Base-by-base conservation (phyloP, 352 stramenopile genomes). In the Globisporangium mamillatum region DNA sequence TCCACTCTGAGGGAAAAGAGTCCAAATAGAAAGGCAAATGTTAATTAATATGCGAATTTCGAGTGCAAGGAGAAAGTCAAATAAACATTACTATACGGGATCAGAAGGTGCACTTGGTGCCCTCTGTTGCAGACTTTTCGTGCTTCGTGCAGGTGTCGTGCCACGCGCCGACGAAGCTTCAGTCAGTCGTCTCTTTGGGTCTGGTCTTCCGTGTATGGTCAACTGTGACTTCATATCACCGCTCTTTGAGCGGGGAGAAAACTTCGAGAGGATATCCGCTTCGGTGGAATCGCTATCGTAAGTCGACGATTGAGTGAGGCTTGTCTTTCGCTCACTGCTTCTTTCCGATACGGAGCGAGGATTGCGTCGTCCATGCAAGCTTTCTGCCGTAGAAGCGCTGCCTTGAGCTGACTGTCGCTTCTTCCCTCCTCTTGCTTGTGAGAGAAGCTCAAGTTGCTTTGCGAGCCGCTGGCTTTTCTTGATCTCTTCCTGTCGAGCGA, bases 41-140 rank as follows among this genome's bases (percentile, higher is more conserved):
- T 59, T 32, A 59, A 27, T 59, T 38, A 18, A n/a, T 59, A 16
- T 5, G 7, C n/a, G 52, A 59, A 41, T 16, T 34, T 66, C 62
- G 8, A 18, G 25, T 20, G 25, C 16, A 20, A 25, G 44, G 22
- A 56, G 32, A 7, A 55, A 53, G 16, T 46, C 18, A 38, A 54
- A 55, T 24, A 18, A 64, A 38, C 63, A 69, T 80, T 77, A 80
- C 71, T 80, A 69, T 74, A 80, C 74, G 67, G 64, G 36, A 68
- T 71, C 20, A 34, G 68, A 63, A 66, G 70, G 57, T n/a, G 62
- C 72, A 29, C 14, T 75, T 1, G 69, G 64, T 38, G 60, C 25
- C 36, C 72, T 74, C 34, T 66, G 50, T 71, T 75, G 44, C 50
- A 60, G 27, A 25, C 27, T 53, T 32, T 67, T 54, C 22, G 20